Evolutionary conservation across 768 basidiomycete species (phyloP).

Genomic region (Termitomyces sp.): DNA sequence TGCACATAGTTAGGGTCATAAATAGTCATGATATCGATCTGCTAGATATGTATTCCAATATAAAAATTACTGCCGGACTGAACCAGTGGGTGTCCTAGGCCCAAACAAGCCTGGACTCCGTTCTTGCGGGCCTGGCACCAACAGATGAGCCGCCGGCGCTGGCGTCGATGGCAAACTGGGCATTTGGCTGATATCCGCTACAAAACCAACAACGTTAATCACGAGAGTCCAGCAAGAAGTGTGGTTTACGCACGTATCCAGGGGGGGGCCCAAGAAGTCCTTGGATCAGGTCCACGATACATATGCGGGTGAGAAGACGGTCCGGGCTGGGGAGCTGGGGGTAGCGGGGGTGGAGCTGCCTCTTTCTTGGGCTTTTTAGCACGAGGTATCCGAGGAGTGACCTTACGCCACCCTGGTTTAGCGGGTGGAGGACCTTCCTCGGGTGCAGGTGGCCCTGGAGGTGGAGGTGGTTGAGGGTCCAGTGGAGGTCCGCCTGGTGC

Average conservation of each 20-base stretch:
- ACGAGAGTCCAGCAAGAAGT: not conserved
- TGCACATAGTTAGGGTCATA: not conserved
- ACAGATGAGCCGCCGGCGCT: conserved; percentile 44
- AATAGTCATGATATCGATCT: not conserved
- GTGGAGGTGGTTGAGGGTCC: conserved; percentile 20
- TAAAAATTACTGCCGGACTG: conserved; percentile 6
- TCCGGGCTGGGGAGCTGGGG: conserved; percentile 12
- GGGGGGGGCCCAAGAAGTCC: conserved; percentile 55
- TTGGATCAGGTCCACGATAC: conserved; percentile 26
- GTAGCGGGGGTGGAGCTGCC: conserved; percentile 23
- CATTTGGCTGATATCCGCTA: conserved; percentile 52
- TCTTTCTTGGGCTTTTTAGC: conserved; percentile 42
- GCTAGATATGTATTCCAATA: not conserved
- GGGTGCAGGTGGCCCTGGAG: conserved; percentile 26
- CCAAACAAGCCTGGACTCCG: conserved; percentile 69
- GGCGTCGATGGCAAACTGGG: conserved; percentile 55
- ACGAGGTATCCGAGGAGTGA: conserved; percentile 29
- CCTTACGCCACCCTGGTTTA: conserved; percentile 59
- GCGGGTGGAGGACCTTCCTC: conserved; percentile 32
- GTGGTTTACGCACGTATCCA: conserved; percentile 56
- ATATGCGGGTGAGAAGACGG: conserved; percentile 7
- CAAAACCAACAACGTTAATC: conserved; percentile 5
- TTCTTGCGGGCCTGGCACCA: conserved; percentile 46
- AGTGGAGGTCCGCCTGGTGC: conserved; percentile 37
- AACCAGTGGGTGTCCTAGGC: conserved; percentile 56